Evolutionary conservation across 192 early-diverging fungal genomes (phyloP), one percentile per base, ranked within the genome.

Genomic region (Coemansia sp.): DNA sequence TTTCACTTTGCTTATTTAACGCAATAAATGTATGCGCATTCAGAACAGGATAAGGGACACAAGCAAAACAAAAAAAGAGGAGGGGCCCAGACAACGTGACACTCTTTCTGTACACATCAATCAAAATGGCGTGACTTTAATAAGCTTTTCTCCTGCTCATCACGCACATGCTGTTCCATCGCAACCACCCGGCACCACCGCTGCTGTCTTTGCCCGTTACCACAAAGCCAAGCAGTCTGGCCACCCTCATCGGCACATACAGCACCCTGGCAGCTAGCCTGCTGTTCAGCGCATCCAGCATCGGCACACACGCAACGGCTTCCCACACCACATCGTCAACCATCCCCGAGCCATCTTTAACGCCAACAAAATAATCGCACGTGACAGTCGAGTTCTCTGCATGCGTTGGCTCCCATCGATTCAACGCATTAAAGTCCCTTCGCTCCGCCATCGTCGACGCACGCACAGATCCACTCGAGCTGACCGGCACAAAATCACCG

Each of bases 401-500:
- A 41, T 84, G 81, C 14, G 36, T 11, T 9, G 76, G 70, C 55
- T 84, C 81, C 77, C 77, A 78, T 11, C 12, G 22, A 28, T 79
- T 84, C 20, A 35, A n/a, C 3, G 41, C 71, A 20, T 84, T 84
- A 63, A 84, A 84, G 61, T 73, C 77, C 2, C 34, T 1, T 15
- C 77, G 66, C 18, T 3, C 52, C 3, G 18, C 12, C 0, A 67
- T 51, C 18, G 81, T 79, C 52, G 81, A 75, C 6, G 33, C 41
- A 48, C 43, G 53, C 1, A 56, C 37, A 1, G 80, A 83, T 0
- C 73, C 73, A 37, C 64, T 67, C 33, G 33, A 5, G 4, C 22
- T 9, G 4, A 48, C 58, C 0, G 81, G 70, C 1, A 51, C 53
- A 72, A 92, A 99, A 39, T 92, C 86, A 41, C 91, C 91, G 1